phyloP scores from a whole-genome alignment of 352 stramenopile species.

The Phytophthora constricta region DNA sequence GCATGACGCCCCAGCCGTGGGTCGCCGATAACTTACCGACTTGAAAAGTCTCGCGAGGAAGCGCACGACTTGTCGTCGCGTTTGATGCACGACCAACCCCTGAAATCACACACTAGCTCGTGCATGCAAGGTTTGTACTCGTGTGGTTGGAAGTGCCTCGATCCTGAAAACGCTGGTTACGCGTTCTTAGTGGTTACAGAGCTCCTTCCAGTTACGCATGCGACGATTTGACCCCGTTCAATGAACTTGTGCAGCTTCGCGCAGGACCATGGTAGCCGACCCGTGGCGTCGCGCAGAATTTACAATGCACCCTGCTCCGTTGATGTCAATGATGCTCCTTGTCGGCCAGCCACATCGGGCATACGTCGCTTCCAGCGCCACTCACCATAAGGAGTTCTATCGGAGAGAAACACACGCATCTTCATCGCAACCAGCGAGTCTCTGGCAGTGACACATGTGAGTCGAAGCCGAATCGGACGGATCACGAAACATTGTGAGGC shows the following conservation, averaged over 20 bases:
- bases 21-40: conserved; percentile 55
- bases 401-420: conserved; percentile 45
- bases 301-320: conserved; percentile 57
- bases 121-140: conserved; percentile 83
- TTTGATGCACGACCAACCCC: conserved; percentile 67
- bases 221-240: conserved; percentile 20
- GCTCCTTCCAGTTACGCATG: conserved; percentile 50
- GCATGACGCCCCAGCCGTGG: conserved; percentile 62
- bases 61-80: conserved; percentile 52
- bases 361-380: conserved; percentile 43
- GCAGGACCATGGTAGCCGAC: conserved; percentile 54
- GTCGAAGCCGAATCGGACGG: conserved; percentile 59
- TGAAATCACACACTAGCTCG: conserved; percentile 61
- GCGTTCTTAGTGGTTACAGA: conserved; percentile 60
- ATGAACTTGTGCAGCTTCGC: conserved; percentile 54
- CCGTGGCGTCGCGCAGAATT: conserved; percentile 60
- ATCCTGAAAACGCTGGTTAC: conserved; percentile 70
- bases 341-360: background rate
- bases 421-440: conserved; percentile 55
- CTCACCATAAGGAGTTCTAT: conserved; percentile 35
- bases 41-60: conserved; percentile 48
- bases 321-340: conserved; percentile 8
- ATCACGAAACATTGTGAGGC: conserved; percentile 15
- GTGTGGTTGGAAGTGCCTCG: conserved; percentile 56
- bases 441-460: conserved; percentile 44